phyloP scores from a whole-genome alignment of 352 stramenopile genomes.

The Globisporangium polare region DNA sequence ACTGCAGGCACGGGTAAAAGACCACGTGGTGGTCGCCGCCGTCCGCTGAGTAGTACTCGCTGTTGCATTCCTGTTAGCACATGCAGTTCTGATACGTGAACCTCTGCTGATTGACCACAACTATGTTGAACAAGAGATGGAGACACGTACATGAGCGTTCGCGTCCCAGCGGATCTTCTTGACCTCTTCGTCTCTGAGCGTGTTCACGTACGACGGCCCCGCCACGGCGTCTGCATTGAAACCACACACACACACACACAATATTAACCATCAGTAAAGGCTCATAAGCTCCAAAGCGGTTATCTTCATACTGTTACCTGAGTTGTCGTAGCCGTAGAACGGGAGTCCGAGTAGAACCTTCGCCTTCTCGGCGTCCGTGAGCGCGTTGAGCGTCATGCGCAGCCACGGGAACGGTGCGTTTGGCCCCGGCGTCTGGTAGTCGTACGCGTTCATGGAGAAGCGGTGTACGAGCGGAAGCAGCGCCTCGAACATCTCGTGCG shows the following conservation, averaged over 20 bases:
- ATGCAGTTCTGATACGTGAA: too few relatives aligned
- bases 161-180: conserved; percentile 50
- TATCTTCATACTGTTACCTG: conserved; percentile 18
- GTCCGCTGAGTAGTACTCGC: conserved; percentile 34
- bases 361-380: conserved; percentile 36
- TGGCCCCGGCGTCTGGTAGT: conserved; percentile 54
- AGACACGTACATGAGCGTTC: conserved; percentile 30
- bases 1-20: conserved; percentile 83
- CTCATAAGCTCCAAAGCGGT: too few relatives aligned
- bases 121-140: background rate
- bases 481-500: conserved; percentile 49
- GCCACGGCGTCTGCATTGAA: conserved; percentile 36
- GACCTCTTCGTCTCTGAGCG: conserved; percentile 32
- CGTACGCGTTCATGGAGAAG: conserved; percentile 84
- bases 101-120: background rate
- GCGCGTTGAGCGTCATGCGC: conserved; percentile 44
- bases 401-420: conserved; percentile 72
- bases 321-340: conserved; percentile 81
- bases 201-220: conserved; percentile 34
- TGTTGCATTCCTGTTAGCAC: conserved; percentile 74
- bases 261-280: background rate
- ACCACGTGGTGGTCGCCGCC: conserved; percentile 37
- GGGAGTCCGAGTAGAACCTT: conserved; percentile 72
- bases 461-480: conserved; percentile 64
- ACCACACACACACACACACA: background rate